phyloP scores from a whole-genome alignment of 352 stramenopile genomes.

The Phytopythium ostracodes region DNA sequence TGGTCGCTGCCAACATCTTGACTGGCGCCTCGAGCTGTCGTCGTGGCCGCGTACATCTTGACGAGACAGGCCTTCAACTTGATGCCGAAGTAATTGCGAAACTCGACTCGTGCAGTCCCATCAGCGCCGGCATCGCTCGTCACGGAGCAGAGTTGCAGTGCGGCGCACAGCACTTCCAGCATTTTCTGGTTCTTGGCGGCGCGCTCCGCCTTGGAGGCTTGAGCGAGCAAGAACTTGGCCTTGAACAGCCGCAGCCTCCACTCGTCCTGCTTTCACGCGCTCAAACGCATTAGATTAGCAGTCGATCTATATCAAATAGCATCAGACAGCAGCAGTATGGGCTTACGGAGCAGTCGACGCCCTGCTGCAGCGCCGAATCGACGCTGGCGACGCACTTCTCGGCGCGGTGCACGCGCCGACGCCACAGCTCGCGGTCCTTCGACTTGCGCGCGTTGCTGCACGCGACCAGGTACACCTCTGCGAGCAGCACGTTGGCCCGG shows the following conservation, averaged over 20 bases:
- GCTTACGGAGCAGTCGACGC: slow-evolving; percentile 17
- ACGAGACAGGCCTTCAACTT: slow-evolving; percentile 50
- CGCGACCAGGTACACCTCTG: slow-evolving; percentile 48
- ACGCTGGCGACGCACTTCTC: slow-evolving; percentile 35
- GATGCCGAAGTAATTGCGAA: slow-evolving; percentile 46
- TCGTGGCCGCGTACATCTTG: slow-evolving; percentile 44
- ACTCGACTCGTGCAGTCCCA: slow-evolving; percentile 6
- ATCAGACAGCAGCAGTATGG: neutral
- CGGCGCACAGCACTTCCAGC: slow-evolving; percentile 49
- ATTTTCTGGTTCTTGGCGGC: slow-evolving; percentile 28
- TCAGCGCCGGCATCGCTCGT: slow-evolving; percentile 4
- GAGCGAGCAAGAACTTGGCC: slow-evolving; percentile 45
- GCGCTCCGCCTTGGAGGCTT: slow-evolving; percentile 38
- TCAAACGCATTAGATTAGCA: neutral
- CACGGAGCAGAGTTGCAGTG: slow-evolving; percentile 26
- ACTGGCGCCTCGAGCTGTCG: slow-evolving; percentile 21
- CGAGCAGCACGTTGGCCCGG: slow-evolving; percentile 42
- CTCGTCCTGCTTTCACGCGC: slow-evolving; percentile 16
- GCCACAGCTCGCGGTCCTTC: slow-evolving; percentile 45
- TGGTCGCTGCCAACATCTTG: slow-evolving; percentile 9
- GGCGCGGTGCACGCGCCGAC: slow-evolving; percentile 38
- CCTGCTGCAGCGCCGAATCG: slow-evolving; percentile 16
- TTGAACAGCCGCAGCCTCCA: slow-evolving; percentile 49
- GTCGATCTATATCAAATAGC: neutral
- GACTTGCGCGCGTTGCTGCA: slow-evolving; percentile 37